Percentiles rank a stretch among this genome's conserved stretches.
Evolutionary conservation across 306 rosid species (phyloP).

Genomic region (Pachyrhizus erosus): DNA sequence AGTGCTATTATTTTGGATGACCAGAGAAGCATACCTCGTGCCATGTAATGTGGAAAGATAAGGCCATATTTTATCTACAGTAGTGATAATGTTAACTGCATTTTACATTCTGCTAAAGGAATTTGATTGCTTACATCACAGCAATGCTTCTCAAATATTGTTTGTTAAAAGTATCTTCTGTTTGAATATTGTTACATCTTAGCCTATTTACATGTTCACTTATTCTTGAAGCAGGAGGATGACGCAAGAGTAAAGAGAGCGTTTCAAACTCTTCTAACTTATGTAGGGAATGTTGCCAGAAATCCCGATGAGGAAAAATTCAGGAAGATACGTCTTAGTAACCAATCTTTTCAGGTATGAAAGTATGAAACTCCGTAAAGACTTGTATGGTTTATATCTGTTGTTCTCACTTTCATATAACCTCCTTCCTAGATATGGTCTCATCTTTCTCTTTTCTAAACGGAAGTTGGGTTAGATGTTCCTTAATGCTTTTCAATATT

Average conservation of each 20-base stretch:
- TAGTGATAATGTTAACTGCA: conserved; percentile 3
- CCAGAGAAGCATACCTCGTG: background rate
- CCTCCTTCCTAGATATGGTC: background rate
- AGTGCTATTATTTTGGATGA: too few species aligned
- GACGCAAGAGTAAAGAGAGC: conserved; percentile 73
- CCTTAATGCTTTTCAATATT: background rate
- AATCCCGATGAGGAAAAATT: conserved; percentile 82
- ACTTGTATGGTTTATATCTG: background rate
- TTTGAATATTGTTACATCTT: background rate
- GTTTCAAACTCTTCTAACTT: conserved; percentile 77
- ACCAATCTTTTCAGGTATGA: conserved; percentile 81
- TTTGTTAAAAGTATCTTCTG: conserved; percentile 5
- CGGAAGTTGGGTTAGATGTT: background rate
- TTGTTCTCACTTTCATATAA: too few species aligned
- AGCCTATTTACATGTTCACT: conserved; percentile 4
- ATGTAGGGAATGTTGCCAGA: conserved; percentile 81
- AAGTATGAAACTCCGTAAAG: conserved; percentile 19
- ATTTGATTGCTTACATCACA: background rate
- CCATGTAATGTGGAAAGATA: conserved; percentile 1
- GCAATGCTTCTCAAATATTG: background rate
- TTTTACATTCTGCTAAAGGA: conserved; percentile 30
- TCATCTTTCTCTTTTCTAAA: too few species aligned
- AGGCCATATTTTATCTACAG: background rate
- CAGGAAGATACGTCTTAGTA: conserved; percentile 80
- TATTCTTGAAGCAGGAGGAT: conserved; percentile 65